Evolutionary conservation across 2,329 filamentous ascomycete species (phyloP), one percentile per base, ranked within the genome.

Genomic region (Chaetothyriales sp.): DNA sequence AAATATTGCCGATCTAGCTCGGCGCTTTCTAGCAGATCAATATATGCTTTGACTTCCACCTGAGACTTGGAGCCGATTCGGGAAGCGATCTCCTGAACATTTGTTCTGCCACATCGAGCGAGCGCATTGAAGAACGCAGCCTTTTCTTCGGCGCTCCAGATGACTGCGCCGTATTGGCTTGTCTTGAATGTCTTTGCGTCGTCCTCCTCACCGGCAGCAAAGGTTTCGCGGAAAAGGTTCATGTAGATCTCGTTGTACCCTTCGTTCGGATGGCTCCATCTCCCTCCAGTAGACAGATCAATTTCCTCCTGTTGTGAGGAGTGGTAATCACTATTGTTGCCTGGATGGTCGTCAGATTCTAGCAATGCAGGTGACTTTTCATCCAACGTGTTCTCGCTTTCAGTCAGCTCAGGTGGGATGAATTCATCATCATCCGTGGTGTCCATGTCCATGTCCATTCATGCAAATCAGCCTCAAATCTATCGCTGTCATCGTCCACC

Each of bases 111-210:
- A 1, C 83, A 72, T 0, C 77, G 76, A 1, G 74, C 71, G 2
- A 93, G 64, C 0, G 78, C 75, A 12, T 76, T 70, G 63, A 86
- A 94, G 52, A 95, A 77, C 0, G 70, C 58, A 1, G 75, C 69
- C 62, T 94, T 94, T 61, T 95, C 89, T 1, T 68, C 59, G 0
- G 74, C 54, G 0, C 77, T 80, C 90, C 90, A 96, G 9, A 67
- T 58, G 0, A 81, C 79, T 22, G 79, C 72, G 19, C 87, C 88
- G 48, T 88, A 68, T 59, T 87, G 84, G 1, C 75, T 74, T 36
- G 68, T 48, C 46, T 64, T 52, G 15, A 59, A 55, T 19, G 49
- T 45, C n/a, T 65, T 53, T 2, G 61, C 59, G 12, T 55, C 55
- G 44, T 59, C 52, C 66, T 63, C 18, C 66, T 63, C 18, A 64